phyloP scores from a whole-genome alignment of 169 alveolate species.

The Cryptosporidium andersoni region DNA sequence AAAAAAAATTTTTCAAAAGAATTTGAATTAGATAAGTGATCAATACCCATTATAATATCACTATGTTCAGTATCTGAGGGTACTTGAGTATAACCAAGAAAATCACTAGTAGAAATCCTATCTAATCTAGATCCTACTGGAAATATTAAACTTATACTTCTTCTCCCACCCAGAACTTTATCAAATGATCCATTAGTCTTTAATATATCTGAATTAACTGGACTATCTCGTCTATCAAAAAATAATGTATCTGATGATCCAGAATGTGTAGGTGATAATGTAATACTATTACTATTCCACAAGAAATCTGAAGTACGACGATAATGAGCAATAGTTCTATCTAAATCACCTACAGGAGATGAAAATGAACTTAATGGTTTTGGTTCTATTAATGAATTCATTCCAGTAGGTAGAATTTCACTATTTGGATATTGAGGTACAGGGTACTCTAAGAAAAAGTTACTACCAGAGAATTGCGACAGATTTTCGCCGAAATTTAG shows the following conservation, averaged over 20 bases:
- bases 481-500: conserved; percentile 53
- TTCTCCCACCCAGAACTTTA: background rate
- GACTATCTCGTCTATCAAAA: conserved; percentile 54
- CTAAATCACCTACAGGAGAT: conserved; percentile 68
- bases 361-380: conserved; percentile 27
- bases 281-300: conserved; percentile 7
- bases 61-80: conserved; percentile 9
- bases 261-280: conserved; percentile 35
- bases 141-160: conserved; percentile 1
- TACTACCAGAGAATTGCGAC: background rate
- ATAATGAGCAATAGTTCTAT: conserved; percentile 51
- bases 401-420: conserved; percentile 28
- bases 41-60: conserved; percentile 39
- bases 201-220: conserved; percentile 10
- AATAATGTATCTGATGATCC: conserved; percentile 34
- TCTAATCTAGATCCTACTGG: conserved; percentile 25
- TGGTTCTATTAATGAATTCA: conserved; percentile 50
- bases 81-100: background rate
- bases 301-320: conserved; percentile 3
- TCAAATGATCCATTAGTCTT: conserved; percentile 29
- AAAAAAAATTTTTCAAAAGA: conserved; percentile 26
- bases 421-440: conserved; percentile 47
- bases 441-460: conserved; percentile 57
- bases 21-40: conserved; percentile 7
- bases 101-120: conserved; percentile 33